Evolutionary conservation across 805 yeast genomes (phyloP), one percentile per base, ranked within the genome.

Genomic region (Saccharomycopsis lassenensis): DNA sequence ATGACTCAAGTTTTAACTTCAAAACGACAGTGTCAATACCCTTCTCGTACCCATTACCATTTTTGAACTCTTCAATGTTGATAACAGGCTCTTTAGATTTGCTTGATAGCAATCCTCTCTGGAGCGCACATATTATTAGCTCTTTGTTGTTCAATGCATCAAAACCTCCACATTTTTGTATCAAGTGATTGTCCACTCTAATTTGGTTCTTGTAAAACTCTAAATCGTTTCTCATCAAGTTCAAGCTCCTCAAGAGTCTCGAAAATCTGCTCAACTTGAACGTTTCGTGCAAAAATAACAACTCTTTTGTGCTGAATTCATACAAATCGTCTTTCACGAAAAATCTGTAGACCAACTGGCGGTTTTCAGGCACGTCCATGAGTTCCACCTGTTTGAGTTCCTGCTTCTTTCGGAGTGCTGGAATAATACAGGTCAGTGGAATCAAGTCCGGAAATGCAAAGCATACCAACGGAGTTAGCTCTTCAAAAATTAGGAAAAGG

Each of bases 351-450:
- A 39, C 14, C 18, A 23, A 36, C 12, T 10, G 7, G 15, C 30
- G 31, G 12, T 36, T 31, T 15, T 15, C 16, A 11, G 6, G 15
- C 20, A 8, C 5, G 7, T 16, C 20, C 18, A 31, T 10, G 11
- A 30, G n/a, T 11, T 11, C 16, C 12, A 34, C 22, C 12, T 39
- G 29, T 18, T 29, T 34, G 18, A 36, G 11, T 21, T 36, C 44
- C 28, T 33, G 36, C 35, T 55, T 62, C 14, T 49, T 46, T 15
- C 50, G 49, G 5, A 54, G 48, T 4, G 57, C 54, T 1, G 78
- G 77, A 22, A 72, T 56, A 7, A 69, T 57, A 51, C 80, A 74
- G 7, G 78, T 73, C 56, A 65, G 65, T 7, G 80, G 77, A 1
- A 75, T 65, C 4, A 74, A 48, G 43, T 67, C 69, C 0, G 82